Conservation (phyloP, 2,329 filamentous ascomycete genomes). For the Aspergillus calidoustus region DNA sequence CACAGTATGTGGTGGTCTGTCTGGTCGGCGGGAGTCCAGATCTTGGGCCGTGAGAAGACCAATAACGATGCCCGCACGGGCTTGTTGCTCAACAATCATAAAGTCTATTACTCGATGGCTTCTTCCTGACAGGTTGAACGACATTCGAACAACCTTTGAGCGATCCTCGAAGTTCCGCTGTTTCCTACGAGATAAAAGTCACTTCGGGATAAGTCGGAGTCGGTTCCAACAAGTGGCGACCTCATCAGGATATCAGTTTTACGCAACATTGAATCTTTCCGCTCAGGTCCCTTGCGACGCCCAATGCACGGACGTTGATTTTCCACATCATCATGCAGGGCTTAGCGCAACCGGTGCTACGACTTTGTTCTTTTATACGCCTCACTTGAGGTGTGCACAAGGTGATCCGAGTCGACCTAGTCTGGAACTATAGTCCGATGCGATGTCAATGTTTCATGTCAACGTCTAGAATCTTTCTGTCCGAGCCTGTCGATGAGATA, state of each 20-base stretch:
- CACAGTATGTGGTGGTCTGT: slow-evolving; percentile 3
- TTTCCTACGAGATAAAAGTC: background rate
- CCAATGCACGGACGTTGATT: slow-evolving; percentile 14
- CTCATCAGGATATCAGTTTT: background rate
- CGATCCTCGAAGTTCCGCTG: background rate
- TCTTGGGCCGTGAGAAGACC: background rate
- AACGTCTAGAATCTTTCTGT: background rate
- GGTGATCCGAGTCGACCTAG: background rate
- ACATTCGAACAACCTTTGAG: background rate
- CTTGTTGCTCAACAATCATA: background rate
- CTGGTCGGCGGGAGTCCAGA: background rate
- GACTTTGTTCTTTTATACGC: background rate
- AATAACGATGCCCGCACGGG: background rate
- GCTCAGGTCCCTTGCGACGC: slow-evolving; percentile 1
- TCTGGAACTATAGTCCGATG: slow-evolving; percentile 1
- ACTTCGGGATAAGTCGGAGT: slow-evolving; percentile 4
- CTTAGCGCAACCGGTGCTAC: slow-evolving; percentile 5
- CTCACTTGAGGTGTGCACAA: background rate
- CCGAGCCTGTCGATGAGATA: background rate
- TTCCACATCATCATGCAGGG: slow-evolving; percentile 17
- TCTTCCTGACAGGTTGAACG: background rate
- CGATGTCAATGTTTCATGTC: background rate
- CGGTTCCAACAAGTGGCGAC: background rate
- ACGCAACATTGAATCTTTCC: background rate
- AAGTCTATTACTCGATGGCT: slow-evolving; percentile 3